These are phyloP conservation scores for Macrophomina phaseolina DNA, from an alignment of 2,329 filamentous ascomycete species.

Conservation along the genomic window DNA sequence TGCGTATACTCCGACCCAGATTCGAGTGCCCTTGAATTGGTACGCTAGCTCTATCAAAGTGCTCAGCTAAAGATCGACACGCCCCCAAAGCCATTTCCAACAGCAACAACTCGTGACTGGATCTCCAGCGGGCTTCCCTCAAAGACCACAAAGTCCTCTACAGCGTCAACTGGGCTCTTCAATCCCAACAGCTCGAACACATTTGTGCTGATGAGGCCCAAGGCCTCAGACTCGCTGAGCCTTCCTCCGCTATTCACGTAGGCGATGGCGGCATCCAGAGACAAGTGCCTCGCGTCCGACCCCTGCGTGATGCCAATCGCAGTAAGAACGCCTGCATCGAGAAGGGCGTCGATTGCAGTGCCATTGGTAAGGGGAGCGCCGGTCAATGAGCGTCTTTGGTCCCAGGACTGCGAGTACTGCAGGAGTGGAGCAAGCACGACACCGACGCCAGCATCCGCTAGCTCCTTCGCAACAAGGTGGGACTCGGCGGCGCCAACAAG, in stretches of 20 bases:
- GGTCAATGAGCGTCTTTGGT: conserved; percentile 65
- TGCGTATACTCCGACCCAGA: too few relatives aligned
- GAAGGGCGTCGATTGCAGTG: conserved; percentile 63
- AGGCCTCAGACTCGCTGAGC: conserved; percentile 60
- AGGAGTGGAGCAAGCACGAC: conserved; percentile 67
- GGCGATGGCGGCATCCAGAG: conserved; percentile 65
- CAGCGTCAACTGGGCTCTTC: conserved; percentile 30
- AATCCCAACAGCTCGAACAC: conserved; percentile 64
- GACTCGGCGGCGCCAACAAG: conserved; percentile 69
- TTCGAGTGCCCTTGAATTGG: too few relatives aligned
- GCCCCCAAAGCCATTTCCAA: conserved; percentile 20
- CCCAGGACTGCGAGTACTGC: conserved; percentile 63
- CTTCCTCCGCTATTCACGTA: conserved; percentile 62
- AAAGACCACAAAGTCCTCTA: conserved; percentile 63
- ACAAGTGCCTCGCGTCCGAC: conserved; percentile 66
- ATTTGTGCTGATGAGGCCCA: conserved; percentile 63
- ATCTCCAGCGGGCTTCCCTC: conserved; percentile 69
- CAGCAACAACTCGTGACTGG: conserved; percentile 55
- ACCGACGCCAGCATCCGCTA: conserved; percentile 62
- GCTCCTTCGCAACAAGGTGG: conserved; percentile 62
- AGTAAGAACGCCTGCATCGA: conserved; percentile 63
- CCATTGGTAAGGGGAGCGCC: conserved; percentile 71
- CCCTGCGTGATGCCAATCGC: conserved; percentile 67
- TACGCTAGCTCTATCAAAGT: too few relatives aligned
- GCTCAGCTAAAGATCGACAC: background rate